Base-by-base conservation (phyloP, 768 basidiomycete species). In the Trametes villosa region DNA sequence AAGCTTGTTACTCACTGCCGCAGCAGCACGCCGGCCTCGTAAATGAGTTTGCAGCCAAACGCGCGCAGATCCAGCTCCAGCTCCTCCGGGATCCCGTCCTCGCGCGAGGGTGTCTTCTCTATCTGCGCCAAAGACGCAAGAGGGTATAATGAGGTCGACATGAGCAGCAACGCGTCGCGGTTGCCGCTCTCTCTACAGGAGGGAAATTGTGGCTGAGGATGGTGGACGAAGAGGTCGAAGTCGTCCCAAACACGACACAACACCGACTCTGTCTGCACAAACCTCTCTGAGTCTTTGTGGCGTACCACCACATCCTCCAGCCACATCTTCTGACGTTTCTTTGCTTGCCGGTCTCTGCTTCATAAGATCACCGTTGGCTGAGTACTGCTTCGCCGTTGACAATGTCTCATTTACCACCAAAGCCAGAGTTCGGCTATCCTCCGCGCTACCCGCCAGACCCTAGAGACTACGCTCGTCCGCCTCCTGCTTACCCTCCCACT, bases 31-130 rank as follows among this genome's bases (percentile, higher is more conserved):
- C 97, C 97, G 4, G 96, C 94, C 76, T 97, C 89, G 70, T 98
- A 93, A 22, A 99, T 94, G 60, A 98, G 80, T 77, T 95, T 93
- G 74, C 94, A 96, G 2, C 96, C 97, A 67, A 88, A 93, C 0
- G 90, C 88, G 46, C 96, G 80, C 34, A 99, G 81, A 66, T 97
- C 95, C 57, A 91, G 86, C 72, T 99, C 96, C 15, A 97, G 75
- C 24, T 89, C 86, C 22, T 71, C 73, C 0, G 95, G 89, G 9
- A 98, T 81, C 0, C 91, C 92, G 77, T 98, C 95, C 62, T 86
- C 82, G 27, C 77, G 71, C 0, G 96, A 98, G 0, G 95, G 95
- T 0, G 92, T 90, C 36, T 81, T 83, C 65, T 88, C 79, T 49
- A 95, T 84, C 68, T 97, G 95, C 1, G 81, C 74, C 5, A 89